Conservation (phyloP, 306 rosid genomes). For the Abrus pulchellus region DNA sequence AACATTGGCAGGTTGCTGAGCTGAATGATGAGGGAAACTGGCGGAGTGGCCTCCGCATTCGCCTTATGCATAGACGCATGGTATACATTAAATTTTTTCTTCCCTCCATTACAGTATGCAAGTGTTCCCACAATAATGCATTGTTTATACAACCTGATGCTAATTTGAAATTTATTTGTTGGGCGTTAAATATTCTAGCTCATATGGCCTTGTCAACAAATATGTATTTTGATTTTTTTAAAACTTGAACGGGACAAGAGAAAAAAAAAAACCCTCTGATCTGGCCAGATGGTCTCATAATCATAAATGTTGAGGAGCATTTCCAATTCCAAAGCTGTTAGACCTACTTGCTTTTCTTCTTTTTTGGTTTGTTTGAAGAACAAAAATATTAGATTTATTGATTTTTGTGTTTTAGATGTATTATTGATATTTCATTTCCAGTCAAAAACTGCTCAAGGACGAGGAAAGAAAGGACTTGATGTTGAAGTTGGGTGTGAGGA, state of each 20-base stretch:
- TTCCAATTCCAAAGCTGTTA: not conserved
- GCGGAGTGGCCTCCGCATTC: conserved; percentile 94
- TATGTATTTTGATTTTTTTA: not conserved
- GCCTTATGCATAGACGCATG: conserved; percentile 77
- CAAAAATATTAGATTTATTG: not conserved
- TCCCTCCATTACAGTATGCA: conserved; percentile 8
- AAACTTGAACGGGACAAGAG: conserved; percentile 22
- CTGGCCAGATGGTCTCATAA: conserved; percentile 28
- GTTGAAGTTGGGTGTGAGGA: conserved; percentile 77
- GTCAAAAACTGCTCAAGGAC: conserved; percentile 74
- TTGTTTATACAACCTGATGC: not conserved
- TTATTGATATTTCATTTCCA: conserved; percentile 50
- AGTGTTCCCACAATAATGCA: conserved; percentile 13
- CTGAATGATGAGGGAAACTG: conserved; percentile 92
- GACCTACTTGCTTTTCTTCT: not conserved
- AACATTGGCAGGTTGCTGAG: conserved; percentile 76
- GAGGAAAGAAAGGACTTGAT: conserved; percentile 83
- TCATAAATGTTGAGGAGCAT: not conserved
- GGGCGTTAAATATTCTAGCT: conserved; percentile 10
- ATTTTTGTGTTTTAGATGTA: conserved; percentile 31
- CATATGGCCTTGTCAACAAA: conserved; percentile 20
- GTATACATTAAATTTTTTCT: conserved; percentile 52
- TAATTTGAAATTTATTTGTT: not conserved
- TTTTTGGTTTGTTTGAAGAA: not conserved
- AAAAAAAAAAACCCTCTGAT: not conserved